A percentile compares a stretch with the other conserved stretches of the same genome.
These are phyloP conservation scores for Calendula officinalis DNA, from an alignment of 129 eudicot species.

Conservation along the genomic window DNA sequence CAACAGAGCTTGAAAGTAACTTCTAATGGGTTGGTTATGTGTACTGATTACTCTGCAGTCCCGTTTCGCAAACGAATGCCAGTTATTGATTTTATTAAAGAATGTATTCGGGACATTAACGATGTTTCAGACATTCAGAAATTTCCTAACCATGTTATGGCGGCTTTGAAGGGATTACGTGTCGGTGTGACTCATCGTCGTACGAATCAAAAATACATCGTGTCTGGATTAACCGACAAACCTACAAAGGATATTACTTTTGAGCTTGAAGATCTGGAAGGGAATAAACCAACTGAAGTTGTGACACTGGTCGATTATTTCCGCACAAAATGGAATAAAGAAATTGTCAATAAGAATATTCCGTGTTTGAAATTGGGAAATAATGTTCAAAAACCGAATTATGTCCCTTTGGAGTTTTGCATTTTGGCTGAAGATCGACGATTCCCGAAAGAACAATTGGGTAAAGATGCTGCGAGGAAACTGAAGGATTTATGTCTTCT, in stretches of 20 bases:
- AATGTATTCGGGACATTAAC: conserved; percentile 38
- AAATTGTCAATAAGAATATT: conserved; percentile 32
- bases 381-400: conserved; percentile 29
- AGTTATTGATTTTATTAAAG: conserved; percentile 58
- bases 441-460: conserved; percentile 54
- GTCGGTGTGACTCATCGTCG: conserved; percentile 71
- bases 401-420: conserved; percentile 71
- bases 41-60: conserved; percentile 56
- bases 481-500: conserved; percentile 47
- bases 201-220: conserved; percentile 55
- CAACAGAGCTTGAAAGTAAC: conserved; percentile 63
- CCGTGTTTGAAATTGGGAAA: conserved; percentile 69
- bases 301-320: conserved; percentile 49
- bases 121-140: conserved; percentile 25
- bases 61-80: conserved; percentile 63
- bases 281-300: conserved; percentile 22
- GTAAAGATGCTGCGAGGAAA: conserved; percentile 20
- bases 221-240: conserved; percentile 44
- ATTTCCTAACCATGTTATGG: conserved; percentile 20
- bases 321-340: conserved; percentile 40
- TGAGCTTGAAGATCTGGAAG: conserved; percentile 44
- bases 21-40: conserved; percentile 52
- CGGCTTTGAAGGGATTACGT: conserved; percentile 49
- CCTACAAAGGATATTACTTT: conserved; percentile 37
- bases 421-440: conserved; percentile 58